Conservation (phyloP, 2,329 filamentous ascomycete species). For the Colletotrichum coccodes region DNA sequence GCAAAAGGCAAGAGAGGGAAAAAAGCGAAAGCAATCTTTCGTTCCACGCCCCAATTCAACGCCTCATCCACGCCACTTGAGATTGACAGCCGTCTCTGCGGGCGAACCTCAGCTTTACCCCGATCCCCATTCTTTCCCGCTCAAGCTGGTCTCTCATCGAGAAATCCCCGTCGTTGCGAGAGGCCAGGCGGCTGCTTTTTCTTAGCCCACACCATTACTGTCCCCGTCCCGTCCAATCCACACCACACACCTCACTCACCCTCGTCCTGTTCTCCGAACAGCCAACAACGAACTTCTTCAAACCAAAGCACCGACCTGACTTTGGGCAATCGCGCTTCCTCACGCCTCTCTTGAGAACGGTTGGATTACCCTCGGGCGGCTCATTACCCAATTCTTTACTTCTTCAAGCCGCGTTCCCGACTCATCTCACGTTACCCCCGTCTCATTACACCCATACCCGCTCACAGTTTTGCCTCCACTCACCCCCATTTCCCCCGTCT, state of each 20-base stretch:
- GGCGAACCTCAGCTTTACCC: slow-evolving; percentile 7
- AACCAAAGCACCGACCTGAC: slow-evolving; percentile 13
- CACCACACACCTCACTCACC: slow-evolving; percentile 14
- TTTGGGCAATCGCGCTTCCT: slow-evolving; percentile 16
- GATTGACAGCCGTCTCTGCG: slow-evolving; percentile 18
- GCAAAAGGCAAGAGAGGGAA: slow-evolving; percentile 33
- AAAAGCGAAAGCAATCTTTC: slow-evolving; percentile 25
- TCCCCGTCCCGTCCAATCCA: slow-evolving; percentile 16
- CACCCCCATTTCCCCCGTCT: slow-evolving; percentile 19
- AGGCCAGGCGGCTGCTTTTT: slow-evolving; percentile 33
- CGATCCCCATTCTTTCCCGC: slow-evolving; percentile 4
- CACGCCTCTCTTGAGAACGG: neutral
- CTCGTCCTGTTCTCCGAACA: slow-evolving; percentile 35
- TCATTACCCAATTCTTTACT: slow-evolving; percentile 15
- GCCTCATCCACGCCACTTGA: slow-evolving; percentile 19
- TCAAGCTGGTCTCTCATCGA: slow-evolving; percentile 21
- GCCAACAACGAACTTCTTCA: slow-evolving; percentile 32
- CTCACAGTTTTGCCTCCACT: slow-evolving; percentile 32
- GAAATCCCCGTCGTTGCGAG: slow-evolving; percentile 18
- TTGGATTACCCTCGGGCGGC: neutral
- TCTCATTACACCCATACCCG: slow-evolving; percentile 33
- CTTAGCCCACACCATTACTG: slow-evolving; percentile 31
- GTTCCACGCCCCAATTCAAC: slow-evolving; percentile 21
- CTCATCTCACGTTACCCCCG: slow-evolving; percentile 23
- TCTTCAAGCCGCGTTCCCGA: neutral